Evolutionary conservation across 306 rosid genomes (phyloP), one percentile per base, ranked within the genome.

Genomic region (Fragaria ananassa): DNA sequence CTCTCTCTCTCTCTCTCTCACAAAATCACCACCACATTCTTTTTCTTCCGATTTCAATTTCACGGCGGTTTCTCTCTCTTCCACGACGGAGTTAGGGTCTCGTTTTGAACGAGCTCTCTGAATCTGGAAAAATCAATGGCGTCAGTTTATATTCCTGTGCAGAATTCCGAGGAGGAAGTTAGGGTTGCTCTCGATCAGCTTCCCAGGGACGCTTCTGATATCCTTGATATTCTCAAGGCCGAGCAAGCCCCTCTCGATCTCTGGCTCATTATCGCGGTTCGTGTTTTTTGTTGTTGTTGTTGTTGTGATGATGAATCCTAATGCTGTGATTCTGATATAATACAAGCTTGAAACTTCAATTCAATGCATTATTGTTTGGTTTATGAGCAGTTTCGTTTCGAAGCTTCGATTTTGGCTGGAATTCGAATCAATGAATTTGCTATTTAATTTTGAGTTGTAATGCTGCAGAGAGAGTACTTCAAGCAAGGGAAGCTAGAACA

Each of bases 191-290:
- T 96, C 79, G 98, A 96, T 74, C 98, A 93, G 82, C 98, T 96
- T 57, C 99, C 98, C 0, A 85, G 91, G 50, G 99, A 96, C 71
- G 98, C 99, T 57, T 89, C 97, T 17, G 98, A 96, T 64, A 96
- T 96, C 51, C 89, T 96, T 61, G 99, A 96, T 81, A 96, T 96
- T 47, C 98, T 93, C 65, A 93, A 93, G 79, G 99, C 99, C 29
- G 99, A 93, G 83, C 99, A 96, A 88, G 98, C 99, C 37, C 93
- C 98, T 68, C 97, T 93, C 62, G 98, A 96, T 88, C 97, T 96
- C 80, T 93, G 98, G 99, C 98, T 96, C 77, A 89, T 96, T 14
- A 96, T 93, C 70, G 98, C 97, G 89, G 98, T 96, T 73, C 45
- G 87, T 78, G 12, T 71, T 56, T 10, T 31, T 54, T 21, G n/a